These are phyloP conservation scores for Kazachstania sp. DNA, from an alignment of 1,139 yeast genomes.

Conservation along the genomic window DNA sequence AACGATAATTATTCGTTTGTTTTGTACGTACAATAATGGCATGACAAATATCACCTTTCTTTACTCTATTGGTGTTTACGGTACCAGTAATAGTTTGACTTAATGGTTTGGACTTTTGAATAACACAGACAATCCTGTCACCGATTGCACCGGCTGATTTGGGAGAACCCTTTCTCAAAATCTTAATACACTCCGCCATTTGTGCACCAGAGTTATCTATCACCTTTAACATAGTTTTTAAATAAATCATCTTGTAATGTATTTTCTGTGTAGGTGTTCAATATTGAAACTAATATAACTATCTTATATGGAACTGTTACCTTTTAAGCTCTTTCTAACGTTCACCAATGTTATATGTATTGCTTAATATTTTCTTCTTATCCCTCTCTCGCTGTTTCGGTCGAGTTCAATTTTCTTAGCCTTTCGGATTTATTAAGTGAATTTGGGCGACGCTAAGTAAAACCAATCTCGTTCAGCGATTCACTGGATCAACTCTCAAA, in stretches of 20 bases:
- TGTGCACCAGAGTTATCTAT: slow-evolving; percentile 95
- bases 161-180: slow-evolving; percentile 76
- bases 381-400: not conserved
- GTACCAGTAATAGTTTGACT: slow-evolving; percentile 57
- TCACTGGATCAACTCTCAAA: not conserved
- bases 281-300: no score
- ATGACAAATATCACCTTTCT: slow-evolving; percentile 92
- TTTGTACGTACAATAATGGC: slow-evolving; percentile 93
- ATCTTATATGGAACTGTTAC: no score
- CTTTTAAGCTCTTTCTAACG: no score
- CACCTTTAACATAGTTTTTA: slow-evolving; percentile 80
- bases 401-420: not conserved
- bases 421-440: not conserved
- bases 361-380: not conserved
- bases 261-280: not conserved
- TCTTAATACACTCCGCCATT: slow-evolving; percentile 92
- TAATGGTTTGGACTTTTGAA: slow-evolving; percentile 79
- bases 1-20: slow-evolving; percentile 64
- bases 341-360: not conserved
- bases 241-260: slow-evolving; percentile 54
- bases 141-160: slow-evolving; percentile 77
- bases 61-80: slow-evolving; percentile 68
- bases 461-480: not conserved
- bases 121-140: slow-evolving; percentile 90
- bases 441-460: not conserved